Evolutionary conservation across 805 yeast species (phyloP), one percentile per base, ranked within the genome.

Genomic region (Pichia nakasei): DNA sequence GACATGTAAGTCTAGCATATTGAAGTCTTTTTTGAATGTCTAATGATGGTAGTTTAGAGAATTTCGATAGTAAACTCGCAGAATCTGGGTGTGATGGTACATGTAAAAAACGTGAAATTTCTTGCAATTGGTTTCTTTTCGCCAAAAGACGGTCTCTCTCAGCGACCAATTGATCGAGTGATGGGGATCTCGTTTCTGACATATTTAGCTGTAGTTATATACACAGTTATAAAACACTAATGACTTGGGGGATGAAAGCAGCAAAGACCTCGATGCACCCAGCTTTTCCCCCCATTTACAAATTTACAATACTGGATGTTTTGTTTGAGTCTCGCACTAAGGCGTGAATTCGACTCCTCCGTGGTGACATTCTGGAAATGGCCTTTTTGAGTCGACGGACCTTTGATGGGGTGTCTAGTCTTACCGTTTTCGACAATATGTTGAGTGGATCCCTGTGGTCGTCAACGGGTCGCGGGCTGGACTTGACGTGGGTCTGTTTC

Each of bases 11-110:
- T 26, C 48, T 48, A 12, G 55, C 43, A 4, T 55, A 39, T 29
- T 46, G 27, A 18, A 60, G 38, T 22, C 66, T 42, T 29, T 49
- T 44, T 8, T 38, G 48, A 42, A 63, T 52, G 43, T 63, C 58
- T 5, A 58, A 33, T 1, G 60, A 53, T 1, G 67, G 67, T 13
- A 62, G 44, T 24, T 49, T 52, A 5, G 63, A 55, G 37, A 56
- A 29, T 15, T 42, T 39, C 6, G 38, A 39, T 4, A 45, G 15
- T 12, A 42, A 33, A 15, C 35, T 15, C 18, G 21, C 41, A 4
- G 47, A 26, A 22, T 36, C 17, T 29, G 32, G 32, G 15, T 29
- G 32, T 29, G 13, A 9, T 29, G 32, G 32, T 13, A 29, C 32
- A 15, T 12, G 32, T 29, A 29, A 29, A 29, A 29, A 13, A 3